Evolutionary conservation across 305 asterid genomes (phyloP).

Genomic region (Coffea humblotiana): DNA sequence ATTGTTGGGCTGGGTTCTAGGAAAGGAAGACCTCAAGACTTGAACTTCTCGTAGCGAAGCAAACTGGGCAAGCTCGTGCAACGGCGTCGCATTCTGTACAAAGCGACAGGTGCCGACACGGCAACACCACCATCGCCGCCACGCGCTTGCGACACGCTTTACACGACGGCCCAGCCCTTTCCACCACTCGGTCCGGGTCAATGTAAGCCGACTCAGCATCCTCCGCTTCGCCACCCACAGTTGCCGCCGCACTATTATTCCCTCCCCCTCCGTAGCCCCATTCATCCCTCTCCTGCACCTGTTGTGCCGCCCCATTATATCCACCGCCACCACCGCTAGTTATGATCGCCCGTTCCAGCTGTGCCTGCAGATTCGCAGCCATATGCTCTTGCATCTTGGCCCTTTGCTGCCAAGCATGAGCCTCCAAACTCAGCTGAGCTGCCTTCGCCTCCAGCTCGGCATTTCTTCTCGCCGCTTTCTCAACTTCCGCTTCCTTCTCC

Average conservation of each 20-base stretch:
- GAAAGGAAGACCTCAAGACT: constrained; percentile 40
- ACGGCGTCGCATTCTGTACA: constrained; percentile 38
- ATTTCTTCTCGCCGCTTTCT: constrained; percentile 33
- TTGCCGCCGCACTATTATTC: constrained; percentile 11
- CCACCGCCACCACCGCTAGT: constrained; percentile 16
- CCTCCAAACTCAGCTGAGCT: constrained; percentile 34
- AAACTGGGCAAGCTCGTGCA: constrained; percentile 41
- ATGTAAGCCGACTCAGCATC: constrained; percentile 45
- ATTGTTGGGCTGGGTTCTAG: constrained; percentile 9
- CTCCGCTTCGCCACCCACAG: constrained; percentile 29
- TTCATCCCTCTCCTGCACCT: constrained; percentile 19
- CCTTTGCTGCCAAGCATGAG: constrained; percentile 45
- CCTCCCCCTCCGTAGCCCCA: neutral
- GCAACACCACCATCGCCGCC: constrained; percentile 41
- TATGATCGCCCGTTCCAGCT: constrained; percentile 33
- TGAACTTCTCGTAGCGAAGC: constrained; percentile 32
- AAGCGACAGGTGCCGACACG: constrained; percentile 44
- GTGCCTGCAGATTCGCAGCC: constrained; percentile 37
- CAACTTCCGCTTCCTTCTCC: constrained; percentile 37
- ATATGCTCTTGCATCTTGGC: constrained; percentile 37
- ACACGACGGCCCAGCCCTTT: constrained; percentile 33
- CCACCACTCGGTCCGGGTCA: constrained; percentile 47
- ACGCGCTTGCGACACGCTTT: constrained; percentile 35
- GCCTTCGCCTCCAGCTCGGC: constrained; percentile 39
- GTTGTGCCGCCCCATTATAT: neutral